phyloP scores from a whole-genome alignment of 208 protist genomes.

The Vickermania spadyakhi region DNA sequence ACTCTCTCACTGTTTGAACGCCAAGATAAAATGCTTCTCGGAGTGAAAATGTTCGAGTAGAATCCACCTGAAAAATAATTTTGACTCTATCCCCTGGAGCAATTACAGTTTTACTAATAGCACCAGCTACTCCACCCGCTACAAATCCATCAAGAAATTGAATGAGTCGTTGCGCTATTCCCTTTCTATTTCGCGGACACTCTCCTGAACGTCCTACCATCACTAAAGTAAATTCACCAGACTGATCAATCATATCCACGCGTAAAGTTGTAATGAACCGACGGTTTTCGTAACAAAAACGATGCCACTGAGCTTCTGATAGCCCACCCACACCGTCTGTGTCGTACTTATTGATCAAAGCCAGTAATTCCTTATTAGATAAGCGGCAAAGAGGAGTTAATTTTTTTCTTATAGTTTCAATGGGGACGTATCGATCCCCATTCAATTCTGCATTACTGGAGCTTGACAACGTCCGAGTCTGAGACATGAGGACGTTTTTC shows the following conservation, averaged over 20 bases:
- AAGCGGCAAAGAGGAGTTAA: constrained; percentile 39
- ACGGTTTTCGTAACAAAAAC: constrained; percentile 64
- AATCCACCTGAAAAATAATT: constrained; percentile 93
- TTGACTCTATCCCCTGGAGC: constrained; percentile 92
- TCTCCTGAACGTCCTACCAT: constrained; percentile 13
- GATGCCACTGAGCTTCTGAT: constrained; percentile 51
- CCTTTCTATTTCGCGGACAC: background rate
- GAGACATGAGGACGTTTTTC: too few species aligned
- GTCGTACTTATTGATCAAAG: constrained; percentile 50
- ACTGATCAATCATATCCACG: constrained; percentile 34
- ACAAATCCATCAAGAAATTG: constrained; percentile 85
- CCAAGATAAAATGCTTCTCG: constrained; percentile 51
- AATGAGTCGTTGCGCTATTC: constrained; percentile 26
- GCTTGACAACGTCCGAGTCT: too few species aligned
- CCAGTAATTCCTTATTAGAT: constrained; percentile 22
- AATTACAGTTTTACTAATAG: constrained; percentile 90
- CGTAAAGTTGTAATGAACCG: constrained; percentile 43
- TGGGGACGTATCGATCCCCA: constrained; percentile 26
- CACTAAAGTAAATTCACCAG: constrained; percentile 49
- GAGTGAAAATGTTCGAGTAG: constrained; percentile 44
- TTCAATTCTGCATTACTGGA: too few species aligned
- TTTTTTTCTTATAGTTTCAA: constrained; percentile 41
- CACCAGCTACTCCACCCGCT: constrained; percentile 91
- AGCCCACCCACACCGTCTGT: constrained; percentile 38
- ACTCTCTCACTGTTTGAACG: constrained; percentile 64